A percentile compares a stretch with the other conserved stretches of the same genome.
Conservation (phyloP, 805 yeast genomes). For the Saccharomycopsis sp. region DNA sequence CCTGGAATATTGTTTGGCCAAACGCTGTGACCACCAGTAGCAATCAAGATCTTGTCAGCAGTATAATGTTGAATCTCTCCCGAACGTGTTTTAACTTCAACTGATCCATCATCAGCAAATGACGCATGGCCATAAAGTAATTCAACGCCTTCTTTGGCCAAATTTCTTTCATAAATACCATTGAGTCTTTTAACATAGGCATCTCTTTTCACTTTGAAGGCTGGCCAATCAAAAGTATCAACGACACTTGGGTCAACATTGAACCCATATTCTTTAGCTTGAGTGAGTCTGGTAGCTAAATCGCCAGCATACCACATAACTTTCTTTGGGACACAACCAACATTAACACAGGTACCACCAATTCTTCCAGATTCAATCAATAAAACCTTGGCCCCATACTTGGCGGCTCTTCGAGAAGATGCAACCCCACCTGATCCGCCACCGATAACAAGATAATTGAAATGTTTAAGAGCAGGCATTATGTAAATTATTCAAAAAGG, state of each 20-base stretch:
- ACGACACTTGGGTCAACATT: conserved; percentile 43
- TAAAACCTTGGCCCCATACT: conserved; percentile 82
- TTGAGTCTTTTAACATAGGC: conserved; percentile 83
- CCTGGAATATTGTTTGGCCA: conserved; percentile 71
- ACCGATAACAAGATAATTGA: conserved; percentile 91
- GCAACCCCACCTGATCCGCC: conserved; percentile 99
- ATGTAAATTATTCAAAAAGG: too few relatives aligned
- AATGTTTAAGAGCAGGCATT: conserved; percentile 59
- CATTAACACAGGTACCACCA: conserved; percentile 99
- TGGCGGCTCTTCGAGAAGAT: conserved; percentile 94
- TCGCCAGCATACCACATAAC: conserved; percentile 98
- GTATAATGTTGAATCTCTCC: conserved; percentile 53
- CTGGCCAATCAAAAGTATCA: conserved; percentile 72
- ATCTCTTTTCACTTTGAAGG: conserved; percentile 81
- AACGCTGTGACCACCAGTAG: conserved; percentile 87
- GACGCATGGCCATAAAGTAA: conserved; percentile 80
- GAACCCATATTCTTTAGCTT: conserved; percentile 82
- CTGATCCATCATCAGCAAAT: conserved; percentile 61
- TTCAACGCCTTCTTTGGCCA: conserved; percentile 85
- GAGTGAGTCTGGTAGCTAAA: conserved; percentile 64
- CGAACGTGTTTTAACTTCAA: conserved; percentile 66
- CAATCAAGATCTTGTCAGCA: conserved; percentile 79
- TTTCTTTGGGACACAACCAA: conserved; percentile 98
- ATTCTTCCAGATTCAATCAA: conserved; percentile 73
- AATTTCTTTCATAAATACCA: conserved; percentile 87